Conservation (phyloP, 306 rosid genomes). For the Castanea mollissima region DNA sequence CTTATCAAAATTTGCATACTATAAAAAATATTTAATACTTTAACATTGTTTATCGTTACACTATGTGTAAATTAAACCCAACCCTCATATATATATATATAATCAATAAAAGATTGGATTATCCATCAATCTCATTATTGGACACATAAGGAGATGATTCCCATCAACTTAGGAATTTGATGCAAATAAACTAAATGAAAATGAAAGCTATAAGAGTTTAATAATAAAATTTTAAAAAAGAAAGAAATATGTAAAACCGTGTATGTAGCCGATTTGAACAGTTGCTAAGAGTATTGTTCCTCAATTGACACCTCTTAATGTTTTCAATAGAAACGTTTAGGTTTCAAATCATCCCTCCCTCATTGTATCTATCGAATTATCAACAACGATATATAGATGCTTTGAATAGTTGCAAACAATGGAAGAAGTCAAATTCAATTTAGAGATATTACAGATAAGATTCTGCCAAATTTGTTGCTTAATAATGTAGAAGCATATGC, state of each 20-base stretch:
- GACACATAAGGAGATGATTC: constrained; percentile 4
- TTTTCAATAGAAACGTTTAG: too few species aligned
- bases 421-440: background rate
- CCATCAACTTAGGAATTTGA: background rate
- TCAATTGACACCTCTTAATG: too few species aligned
- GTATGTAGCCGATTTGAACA: background rate
- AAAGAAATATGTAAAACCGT: constrained; percentile 3
- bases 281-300: too few species aligned
- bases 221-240: too few species aligned
- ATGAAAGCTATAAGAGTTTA: background rate
- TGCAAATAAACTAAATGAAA: background rate
- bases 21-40: too few species aligned
- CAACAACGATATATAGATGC: too few species aligned
- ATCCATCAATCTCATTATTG: background rate
- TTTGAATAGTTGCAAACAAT: background rate
- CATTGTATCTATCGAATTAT: too few species aligned
- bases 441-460: background rate
- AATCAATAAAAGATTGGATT: background rate
- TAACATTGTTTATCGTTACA: too few species aligned
- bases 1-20: too few species aligned
- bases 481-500: background rate
- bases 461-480: background rate
- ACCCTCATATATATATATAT: too few species aligned
- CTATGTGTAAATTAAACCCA: too few species aligned
- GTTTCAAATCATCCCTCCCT: too few species aligned